Base-by-base conservation (phyloP, 1,139 yeast genomes). In the Taphrina communis region DNA sequence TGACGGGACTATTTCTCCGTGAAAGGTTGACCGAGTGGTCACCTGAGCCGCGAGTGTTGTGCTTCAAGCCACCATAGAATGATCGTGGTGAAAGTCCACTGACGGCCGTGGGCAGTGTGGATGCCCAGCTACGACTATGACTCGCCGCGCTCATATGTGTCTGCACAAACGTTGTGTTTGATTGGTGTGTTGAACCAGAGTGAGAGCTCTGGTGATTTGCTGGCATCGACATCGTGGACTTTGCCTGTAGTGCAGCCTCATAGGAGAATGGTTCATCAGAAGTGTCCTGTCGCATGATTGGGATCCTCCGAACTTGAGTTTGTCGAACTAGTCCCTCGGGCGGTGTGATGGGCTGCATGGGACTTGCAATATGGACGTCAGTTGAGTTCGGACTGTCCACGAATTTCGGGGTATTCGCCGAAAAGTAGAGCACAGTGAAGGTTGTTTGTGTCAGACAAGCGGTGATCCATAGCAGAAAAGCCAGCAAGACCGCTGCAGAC, bases 91-190 rank as follows among this genome's bases (percentile, higher is more conserved):
- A 58, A 7, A 44, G 17, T 17, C 14, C 44, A 31, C 41, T 42
- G 42, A 44, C 52, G 9, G 44, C 52, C 1, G 62, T 58, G 14
- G 62, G 62, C n/a, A 58, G 25, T 14, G 62, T 58, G 7, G 62
- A 58, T 25, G 62, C 62, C 62, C 62, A 58, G 19, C 62, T 58
- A 8, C 62, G 42, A 19, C 46, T 58, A 21, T 58, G 62, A 44
- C 53, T 42, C 11, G 53, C 53, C 11, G 42, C 1, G 17, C 21
- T 31, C 17, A 44, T 11, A 35, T 58, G 62, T 2, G 39, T 58
- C 53, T 31, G 19, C 9, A 44, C 46, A 44, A 58, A 58, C 11
- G 36, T 25, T 53, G 21, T 19, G 25, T 42, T 17, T n/a, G 52
- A 31, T 1, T 14, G 41, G 17, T 42, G 48, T 25, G 62, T 44